Evolutionary conservation across 495 filamentous ascomycete genomes (phyloP).

Genomic region (Penicillium bovifimosum): DNA sequence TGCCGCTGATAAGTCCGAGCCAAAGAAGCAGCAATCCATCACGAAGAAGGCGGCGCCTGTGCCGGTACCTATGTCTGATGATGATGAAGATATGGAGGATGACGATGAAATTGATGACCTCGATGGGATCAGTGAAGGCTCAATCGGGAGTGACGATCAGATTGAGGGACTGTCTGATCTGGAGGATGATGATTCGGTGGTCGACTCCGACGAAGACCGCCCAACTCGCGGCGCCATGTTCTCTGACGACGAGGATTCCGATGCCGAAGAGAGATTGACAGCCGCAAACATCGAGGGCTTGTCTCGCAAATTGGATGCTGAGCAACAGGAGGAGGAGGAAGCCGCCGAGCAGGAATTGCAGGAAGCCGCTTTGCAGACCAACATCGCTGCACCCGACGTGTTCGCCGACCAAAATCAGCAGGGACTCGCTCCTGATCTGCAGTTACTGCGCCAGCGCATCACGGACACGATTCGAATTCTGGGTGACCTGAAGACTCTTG

Average conservation of each 20-base stretch:
- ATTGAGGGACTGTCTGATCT: slow-evolving; percentile 47
- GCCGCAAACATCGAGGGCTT: slow-evolving; percentile 95
- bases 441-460: slow-evolving; percentile 83
- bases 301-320: slow-evolving; percentile 70
- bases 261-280: slow-evolving; percentile 85
- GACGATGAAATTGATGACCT: slow-evolving; percentile 53
- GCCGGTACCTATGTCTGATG: slow-evolving; percentile 43
- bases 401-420: slow-evolving; percentile 57
- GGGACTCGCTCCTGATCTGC: slow-evolving; percentile 77
- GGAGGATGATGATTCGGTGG: slow-evolving; percentile 59
- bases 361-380: slow-evolving; percentile 88
- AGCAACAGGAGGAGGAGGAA: slow-evolving; percentile 63
- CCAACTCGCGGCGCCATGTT: slow-evolving; percentile 61
- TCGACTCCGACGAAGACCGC: slow-evolving; percentile 68
- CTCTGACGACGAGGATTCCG: slow-evolving; percentile 91
- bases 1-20: neutral
- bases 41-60: slow-evolving; percentile 39
- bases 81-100: slow-evolving; percentile 34
- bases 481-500: slow-evolving; percentile 75
- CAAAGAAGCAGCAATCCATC: slow-evolving; percentile 31
- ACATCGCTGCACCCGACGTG: slow-evolving; percentile 75
- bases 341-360: slow-evolving; percentile 62
- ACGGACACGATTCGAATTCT: slow-evolving; percentile 89
- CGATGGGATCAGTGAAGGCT: slow-evolving; percentile 42
- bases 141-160: slow-evolving; percentile 47